Conservation (phyloP, 169 alveolate species). For the Plasmodium relictum region DNA sequence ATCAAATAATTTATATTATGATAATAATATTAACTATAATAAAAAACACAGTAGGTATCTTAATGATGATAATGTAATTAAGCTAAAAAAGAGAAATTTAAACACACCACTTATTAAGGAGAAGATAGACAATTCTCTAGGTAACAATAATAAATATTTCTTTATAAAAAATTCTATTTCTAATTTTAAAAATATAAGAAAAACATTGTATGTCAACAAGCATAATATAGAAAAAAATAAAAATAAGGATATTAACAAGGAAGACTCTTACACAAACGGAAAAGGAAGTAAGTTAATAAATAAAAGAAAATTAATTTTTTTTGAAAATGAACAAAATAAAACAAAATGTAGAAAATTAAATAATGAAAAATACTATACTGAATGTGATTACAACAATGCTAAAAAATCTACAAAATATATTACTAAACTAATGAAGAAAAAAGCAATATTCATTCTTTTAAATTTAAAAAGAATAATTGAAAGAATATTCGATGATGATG, state of each 20-base stretch:
- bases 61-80: neutral
- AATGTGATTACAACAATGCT: slow-evolving; percentile 23
- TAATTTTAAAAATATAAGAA: slow-evolving; percentile 50
- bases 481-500: slow-evolving; percentile 66
- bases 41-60: neutral
- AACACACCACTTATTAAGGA: neutral
- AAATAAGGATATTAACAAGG: neutral
- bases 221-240: neutral
- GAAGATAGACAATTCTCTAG: neutral
- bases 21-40: neutral
- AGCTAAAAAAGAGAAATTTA: neutral
- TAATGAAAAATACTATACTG: slow-evolving; percentile 19
- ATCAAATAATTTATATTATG: slow-evolving; percentile 1
- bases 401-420: slow-evolving; percentile 51
- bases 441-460: slow-evolving; percentile 40
- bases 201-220: slow-evolving; percentile 3
- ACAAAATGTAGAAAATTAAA: slow-evolving; percentile 64
- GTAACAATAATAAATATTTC: slow-evolving; percentile 39
- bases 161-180: slow-evolving; percentile 68
- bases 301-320: slow-evolving; percentile 62
- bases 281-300: neutral
- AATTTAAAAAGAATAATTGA: slow-evolving; percentile 58
- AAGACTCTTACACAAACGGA: neutral
- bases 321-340: slow-evolving; percentile 67
- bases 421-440: slow-evolving; percentile 70